phyloP scores from a whole-genome alignment of 805 yeast species.

The Cyberlindnera misumaiensis region DNA sequence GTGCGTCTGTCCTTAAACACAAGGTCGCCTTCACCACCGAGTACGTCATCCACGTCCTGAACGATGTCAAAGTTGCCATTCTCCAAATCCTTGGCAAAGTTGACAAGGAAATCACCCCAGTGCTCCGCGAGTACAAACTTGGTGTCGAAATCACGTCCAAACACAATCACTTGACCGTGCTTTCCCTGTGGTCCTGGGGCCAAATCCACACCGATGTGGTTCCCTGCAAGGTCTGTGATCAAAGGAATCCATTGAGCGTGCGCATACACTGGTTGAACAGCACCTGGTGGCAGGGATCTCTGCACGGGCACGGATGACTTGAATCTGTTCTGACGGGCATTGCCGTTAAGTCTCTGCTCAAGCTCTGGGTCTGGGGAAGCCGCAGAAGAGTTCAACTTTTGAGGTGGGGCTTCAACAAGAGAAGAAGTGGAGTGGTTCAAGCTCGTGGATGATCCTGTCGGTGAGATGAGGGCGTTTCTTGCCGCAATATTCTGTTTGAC shows the following conservation, averaged over 20 bases:
- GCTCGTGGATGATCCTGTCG: slow-evolving; percentile 20
- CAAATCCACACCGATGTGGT: slow-evolving; percentile 85
- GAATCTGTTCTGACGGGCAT: slow-evolving; percentile 26
- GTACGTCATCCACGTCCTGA: slow-evolving; percentile 59
- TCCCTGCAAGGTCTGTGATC: slow-evolving; percentile 82
- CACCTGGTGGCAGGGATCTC: slow-evolving; percentile 70
- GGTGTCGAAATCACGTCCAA: slow-evolving; percentile 91
- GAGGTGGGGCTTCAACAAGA: slow-evolving; percentile 24
- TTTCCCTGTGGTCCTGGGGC: slow-evolving; percentile 73
- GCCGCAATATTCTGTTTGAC: slow-evolving; percentile 17
- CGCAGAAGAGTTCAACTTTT: slow-evolving; percentile 16
- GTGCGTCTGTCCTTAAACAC: slow-evolving; percentile 57
- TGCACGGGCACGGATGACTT: slow-evolving; percentile 42
- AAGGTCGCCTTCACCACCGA: slow-evolving; percentile 68
- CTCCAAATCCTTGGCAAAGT: slow-evolving; percentile 83
- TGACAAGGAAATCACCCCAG: slow-evolving; percentile 83
- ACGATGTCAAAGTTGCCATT: slow-evolving; percentile 70
- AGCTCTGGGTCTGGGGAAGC: slow-evolving; percentile 14
- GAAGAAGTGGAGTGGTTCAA: slow-evolving; percentile 13
- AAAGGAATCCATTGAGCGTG: slow-evolving; percentile 90
- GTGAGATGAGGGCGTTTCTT: slow-evolving; percentile 17
- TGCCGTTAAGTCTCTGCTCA: slow-evolving; percentile 13
- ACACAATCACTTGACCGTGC: slow-evolving; percentile 87
- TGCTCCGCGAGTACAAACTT: slow-evolving; percentile 81
- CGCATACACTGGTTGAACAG: slow-evolving; percentile 73